Evolutionary conservation across 331 rosid genomes (phyloP).

Genomic region (Dryas integrifolia): DNA sequence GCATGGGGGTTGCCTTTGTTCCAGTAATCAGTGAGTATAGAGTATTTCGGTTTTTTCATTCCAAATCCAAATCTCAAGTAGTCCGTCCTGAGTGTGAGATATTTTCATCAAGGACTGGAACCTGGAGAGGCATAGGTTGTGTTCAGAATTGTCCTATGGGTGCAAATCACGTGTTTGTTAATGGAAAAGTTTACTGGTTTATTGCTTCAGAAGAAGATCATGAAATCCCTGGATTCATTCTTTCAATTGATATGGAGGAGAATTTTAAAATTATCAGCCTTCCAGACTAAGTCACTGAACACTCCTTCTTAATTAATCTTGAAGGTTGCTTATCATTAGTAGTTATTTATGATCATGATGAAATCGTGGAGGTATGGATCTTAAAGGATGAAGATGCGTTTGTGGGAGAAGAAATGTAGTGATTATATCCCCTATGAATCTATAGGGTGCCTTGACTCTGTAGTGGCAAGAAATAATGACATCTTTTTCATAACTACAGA

Average conservation of each 20-base stretch:
- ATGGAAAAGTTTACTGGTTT: conserved; percentile 33
- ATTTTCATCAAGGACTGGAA: conserved; percentile 21
- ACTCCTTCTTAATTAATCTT: conserved; percentile 23
- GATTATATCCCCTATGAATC: conserved; percentile 9
- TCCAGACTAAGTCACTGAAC: conserved; percentile 19
- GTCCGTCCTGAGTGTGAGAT: conserved; percentile 25
- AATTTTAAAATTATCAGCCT: conserved; percentile 19
- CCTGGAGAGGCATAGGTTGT: conserved; percentile 27
- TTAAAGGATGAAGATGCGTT: conserved; percentile 1
- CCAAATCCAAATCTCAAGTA: neutral
- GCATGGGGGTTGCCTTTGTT: conserved; percentile 33
- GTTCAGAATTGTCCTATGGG: conserved; percentile 27
- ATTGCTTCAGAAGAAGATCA: conserved; percentile 22
- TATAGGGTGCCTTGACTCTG: conserved; percentile 12
- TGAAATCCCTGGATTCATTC: conserved; percentile 18
- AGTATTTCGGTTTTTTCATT: conserved; percentile 23
- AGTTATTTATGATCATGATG: conserved; percentile 12
- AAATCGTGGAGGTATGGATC: conserved; percentile 14
- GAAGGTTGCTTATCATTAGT: conserved; percentile 28
- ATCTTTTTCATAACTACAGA: conserved; percentile 28
- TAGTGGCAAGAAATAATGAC: conserved; percentile 13
- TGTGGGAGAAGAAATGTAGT: conserved; percentile 20
- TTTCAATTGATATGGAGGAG: conserved; percentile 27
- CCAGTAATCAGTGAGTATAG: conserved; percentile 19
- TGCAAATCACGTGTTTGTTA: conserved; percentile 20